Conservation (phyloP, 1,284 basidiomycete species). For the Ganoderma boninense region DNA sequence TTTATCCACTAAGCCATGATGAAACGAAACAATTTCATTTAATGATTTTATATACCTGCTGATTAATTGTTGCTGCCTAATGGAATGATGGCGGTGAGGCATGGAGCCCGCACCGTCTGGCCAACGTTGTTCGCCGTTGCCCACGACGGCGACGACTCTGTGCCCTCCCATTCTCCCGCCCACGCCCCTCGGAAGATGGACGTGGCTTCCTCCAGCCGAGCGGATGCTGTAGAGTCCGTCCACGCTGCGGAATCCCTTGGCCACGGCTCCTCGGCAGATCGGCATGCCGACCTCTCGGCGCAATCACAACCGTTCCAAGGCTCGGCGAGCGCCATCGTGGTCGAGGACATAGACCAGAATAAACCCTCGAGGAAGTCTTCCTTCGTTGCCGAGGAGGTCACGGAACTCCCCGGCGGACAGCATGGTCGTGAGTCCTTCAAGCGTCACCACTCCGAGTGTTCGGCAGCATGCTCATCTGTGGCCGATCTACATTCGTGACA, state of each 20-base stretch:
- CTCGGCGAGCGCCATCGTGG: slow-evolving; percentile 26
- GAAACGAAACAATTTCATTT: neutral
- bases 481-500: slow-evolving; percentile 8
- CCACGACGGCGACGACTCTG: slow-evolving; percentile 12
- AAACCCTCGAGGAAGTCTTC: slow-evolving; percentile 29
- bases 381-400: slow-evolving; percentile 22
- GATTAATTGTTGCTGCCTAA: neutral
- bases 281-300: slow-evolving; percentile 30
- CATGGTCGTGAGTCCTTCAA: slow-evolving; percentile 22
- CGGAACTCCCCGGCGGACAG: neutral
- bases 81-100: neutral
- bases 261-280: slow-evolving; percentile 32
- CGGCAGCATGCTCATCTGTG: neutral
- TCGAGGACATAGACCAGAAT: slow-evolving; percentile 16
- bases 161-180: neutral
- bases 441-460: neutral
- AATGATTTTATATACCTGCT: neutral
- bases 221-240: slow-evolving; percentile 25
- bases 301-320: slow-evolving; percentile 23
- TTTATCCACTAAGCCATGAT: neutral
- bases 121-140: slow-evolving; percentile 14
- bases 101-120: neutral
- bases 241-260: slow-evolving; percentile 28
- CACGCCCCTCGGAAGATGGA: slow-evolving; percentile 20
- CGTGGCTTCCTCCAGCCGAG: slow-evolving; percentile 25